A percentile compares a stretch with the other conserved stretches of the same genome.
These are phyloP conservation scores for Phyllosticta ampelicida DNA, from an alignment of 2,329 filamentous ascomycete species.

Conservation along the genomic window DNA sequence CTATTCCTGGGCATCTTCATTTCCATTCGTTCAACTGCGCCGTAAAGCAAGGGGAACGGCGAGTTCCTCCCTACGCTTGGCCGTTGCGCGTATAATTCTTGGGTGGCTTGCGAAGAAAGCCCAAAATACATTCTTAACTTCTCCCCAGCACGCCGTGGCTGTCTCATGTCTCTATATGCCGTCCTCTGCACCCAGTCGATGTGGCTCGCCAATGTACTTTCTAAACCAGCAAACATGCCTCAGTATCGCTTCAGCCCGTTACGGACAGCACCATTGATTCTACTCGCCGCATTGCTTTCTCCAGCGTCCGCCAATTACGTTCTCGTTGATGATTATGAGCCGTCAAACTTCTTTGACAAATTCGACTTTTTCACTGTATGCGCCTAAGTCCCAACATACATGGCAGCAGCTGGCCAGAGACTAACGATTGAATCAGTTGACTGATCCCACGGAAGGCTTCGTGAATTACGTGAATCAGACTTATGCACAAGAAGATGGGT, in stretches of 20 bases:
- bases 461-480: slow-evolving; percentile 33
- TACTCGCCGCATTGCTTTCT: neutral
- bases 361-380: slow-evolving; percentile 31
- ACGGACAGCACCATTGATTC: neutral
- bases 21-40: neutral
- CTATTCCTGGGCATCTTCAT: neutral
- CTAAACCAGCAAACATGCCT: neutral
- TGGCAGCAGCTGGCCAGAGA: neutral
- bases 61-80: neutral
- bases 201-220: neutral
- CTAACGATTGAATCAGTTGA: slow-evolving; percentile 4
- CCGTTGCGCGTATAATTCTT: neutral
- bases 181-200: neutral
- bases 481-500: slow-evolving; percentile 24
- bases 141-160: neutral
- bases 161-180: neutral
- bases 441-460: slow-evolving; percentile 23
- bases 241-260: neutral
- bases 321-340: slow-evolving; percentile 29
- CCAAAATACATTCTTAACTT: neutral
- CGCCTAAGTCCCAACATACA: neutral
- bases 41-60: slow-evolving; percentile 5
- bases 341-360: slow-evolving; percentile 33
- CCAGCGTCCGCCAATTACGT: slow-evolving; percentile 17
- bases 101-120: neutral